A percentile compares a stretch with the other conserved stretches of the same genome.
These are phyloP conservation scores for Pestalotiopsis fici DNA, from an alignment of 2,329 filamentous ascomycete species.

Conservation along the genomic window DNA sequence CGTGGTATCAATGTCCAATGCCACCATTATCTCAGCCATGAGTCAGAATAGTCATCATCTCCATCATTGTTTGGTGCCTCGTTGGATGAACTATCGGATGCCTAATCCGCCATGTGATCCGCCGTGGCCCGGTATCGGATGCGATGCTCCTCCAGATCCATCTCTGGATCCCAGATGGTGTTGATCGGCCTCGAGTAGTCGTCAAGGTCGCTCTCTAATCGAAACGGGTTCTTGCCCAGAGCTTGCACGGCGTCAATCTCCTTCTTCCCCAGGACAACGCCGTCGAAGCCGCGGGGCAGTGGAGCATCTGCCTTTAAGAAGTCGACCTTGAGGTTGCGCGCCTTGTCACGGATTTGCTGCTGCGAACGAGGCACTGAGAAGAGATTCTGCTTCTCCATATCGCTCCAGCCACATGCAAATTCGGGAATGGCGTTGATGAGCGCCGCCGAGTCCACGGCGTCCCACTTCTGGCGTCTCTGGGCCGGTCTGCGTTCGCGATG, in stretches of 20 bases:
- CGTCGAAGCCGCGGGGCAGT: constrained; percentile 51
- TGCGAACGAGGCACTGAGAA: constrained; percentile 51
- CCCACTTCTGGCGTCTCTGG: constrained; percentile 42
- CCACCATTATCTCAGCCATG: neutral
- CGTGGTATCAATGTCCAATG: too few species aligned
- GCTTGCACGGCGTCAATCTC: constrained; percentile 42
- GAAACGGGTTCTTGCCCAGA: constrained; percentile 49
- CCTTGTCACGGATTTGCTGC: constrained; percentile 59
- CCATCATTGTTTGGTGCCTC: too few species aligned
- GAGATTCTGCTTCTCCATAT: constrained; percentile 33
- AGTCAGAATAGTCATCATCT: too few species aligned
- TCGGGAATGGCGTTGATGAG: constrained; percentile 44
- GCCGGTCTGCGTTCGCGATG: constrained; percentile 25
- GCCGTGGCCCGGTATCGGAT: neutral
- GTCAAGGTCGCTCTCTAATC: constrained; percentile 48
- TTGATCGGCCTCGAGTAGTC: constrained; percentile 37
- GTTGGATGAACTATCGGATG: neutral
- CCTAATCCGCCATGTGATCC: neutral
- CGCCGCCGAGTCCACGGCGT: constrained; percentile 36
- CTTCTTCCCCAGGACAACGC: constrained; percentile 50
- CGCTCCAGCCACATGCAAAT: constrained; percentile 39
- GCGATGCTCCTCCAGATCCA: neutral
- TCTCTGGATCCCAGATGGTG: constrained; percentile 23
- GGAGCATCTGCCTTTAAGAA: constrained; percentile 44
- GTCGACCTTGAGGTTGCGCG: constrained; percentile 57